phyloP scores from a whole-genome alignment of 768 basidiomycete species.

The Hericium alpestre region DNA sequence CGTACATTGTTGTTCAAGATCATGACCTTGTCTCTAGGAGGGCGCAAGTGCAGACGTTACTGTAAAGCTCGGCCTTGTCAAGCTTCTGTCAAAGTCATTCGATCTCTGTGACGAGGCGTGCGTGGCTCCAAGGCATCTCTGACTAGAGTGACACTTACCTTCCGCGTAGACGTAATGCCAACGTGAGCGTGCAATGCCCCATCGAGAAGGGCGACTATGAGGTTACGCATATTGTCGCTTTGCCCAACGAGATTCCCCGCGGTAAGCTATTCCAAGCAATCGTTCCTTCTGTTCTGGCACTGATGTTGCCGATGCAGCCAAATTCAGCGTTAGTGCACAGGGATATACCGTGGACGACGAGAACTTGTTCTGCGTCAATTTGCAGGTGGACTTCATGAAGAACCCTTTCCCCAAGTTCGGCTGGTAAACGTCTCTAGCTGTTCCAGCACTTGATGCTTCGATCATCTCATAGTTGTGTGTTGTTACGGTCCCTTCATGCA shows the following conservation, averaged over 20 bases:
- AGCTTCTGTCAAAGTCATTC: slow-evolving; percentile 73
- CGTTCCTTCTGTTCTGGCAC: neutral
- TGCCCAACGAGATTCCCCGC: slow-evolving; percentile 87
- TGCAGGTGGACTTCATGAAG: slow-evolving; percentile 69
- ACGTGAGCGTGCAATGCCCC: slow-evolving; percentile 77
- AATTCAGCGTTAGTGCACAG: slow-evolving; percentile 60
- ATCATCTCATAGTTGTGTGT: neutral
- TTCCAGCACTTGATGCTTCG: neutral
- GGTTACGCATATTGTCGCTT: slow-evolving; percentile 72
- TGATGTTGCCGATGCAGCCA: slow-evolving; percentile 41
- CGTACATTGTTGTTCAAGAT: neutral
- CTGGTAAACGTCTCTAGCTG: slow-evolving; percentile 15
- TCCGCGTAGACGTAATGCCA: slow-evolving; percentile 50
- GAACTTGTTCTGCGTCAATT: slow-evolving; percentile 68
- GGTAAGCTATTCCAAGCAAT: slow-evolving; percentile 28
- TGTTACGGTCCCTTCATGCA: too few species aligned
- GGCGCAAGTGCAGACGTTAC: slow-evolving; percentile 84
- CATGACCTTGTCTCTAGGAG: slow-evolving; percentile 38
- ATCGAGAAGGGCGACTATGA: slow-evolving; percentile 59
- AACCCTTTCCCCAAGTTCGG: slow-evolving; percentile 18
- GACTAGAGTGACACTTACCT: neutral
- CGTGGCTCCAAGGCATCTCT: slow-evolving; percentile 25
- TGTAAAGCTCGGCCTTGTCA: slow-evolving; percentile 91
- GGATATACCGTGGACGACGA: slow-evolving; percentile 68
- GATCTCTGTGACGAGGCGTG: slow-evolving; percentile 94